These are phyloP conservation scores for Posidonia oceanica DNA, from an alignment of 116 monocot species.

Conservation along the genomic window DNA sequence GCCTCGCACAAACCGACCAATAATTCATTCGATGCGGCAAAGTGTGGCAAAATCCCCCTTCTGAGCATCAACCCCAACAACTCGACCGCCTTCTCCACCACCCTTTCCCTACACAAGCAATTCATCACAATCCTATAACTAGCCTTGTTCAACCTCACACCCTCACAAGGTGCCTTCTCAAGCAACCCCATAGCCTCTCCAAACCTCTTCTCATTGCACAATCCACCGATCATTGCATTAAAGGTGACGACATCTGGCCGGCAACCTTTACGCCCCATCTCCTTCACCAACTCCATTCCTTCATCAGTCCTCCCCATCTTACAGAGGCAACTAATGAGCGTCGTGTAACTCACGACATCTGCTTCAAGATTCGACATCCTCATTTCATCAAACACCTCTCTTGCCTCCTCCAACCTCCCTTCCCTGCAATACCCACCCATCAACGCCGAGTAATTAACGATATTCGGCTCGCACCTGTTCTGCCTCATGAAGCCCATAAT, in stretches of 20 bases:
- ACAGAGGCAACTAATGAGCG: conserved; percentile 54
- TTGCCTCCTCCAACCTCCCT: conserved; percentile 45
- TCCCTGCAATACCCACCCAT: conserved; percentile 64
- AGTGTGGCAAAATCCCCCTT: conserved; percentile 64
- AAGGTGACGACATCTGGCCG: conserved; percentile 45
- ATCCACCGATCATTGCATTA: conserved; percentile 65
- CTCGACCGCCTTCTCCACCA: conserved; percentile 51
- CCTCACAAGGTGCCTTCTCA: conserved; percentile 36
- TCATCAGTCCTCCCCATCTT: conserved; percentile 43
- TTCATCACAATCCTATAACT: conserved; percentile 95
- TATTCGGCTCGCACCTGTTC: conserved; percentile 69
- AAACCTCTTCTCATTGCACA: conserved; percentile 49
- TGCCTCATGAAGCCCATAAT: conserved; percentile 69
- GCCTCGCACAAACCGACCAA: conserved; percentile 50
- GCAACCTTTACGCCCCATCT: conserved; percentile 60
- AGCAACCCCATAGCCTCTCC: conserved; percentile 55
- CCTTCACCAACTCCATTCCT: conserved; percentile 47
- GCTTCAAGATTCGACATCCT: conserved; percentile 5
- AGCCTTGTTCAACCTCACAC: conserved; percentile 48
- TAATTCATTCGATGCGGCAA: conserved; percentile 66
- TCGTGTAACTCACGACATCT: conserved; percentile 71
- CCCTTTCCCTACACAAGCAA: conserved; percentile 27
- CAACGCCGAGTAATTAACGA: conserved; percentile 69
- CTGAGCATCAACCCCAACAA: conserved; percentile 66
- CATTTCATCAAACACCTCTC: conserved; percentile 68